Conservation (phyloP, 805 yeast genomes). For the Kodamaea fukazawae region DNA sequence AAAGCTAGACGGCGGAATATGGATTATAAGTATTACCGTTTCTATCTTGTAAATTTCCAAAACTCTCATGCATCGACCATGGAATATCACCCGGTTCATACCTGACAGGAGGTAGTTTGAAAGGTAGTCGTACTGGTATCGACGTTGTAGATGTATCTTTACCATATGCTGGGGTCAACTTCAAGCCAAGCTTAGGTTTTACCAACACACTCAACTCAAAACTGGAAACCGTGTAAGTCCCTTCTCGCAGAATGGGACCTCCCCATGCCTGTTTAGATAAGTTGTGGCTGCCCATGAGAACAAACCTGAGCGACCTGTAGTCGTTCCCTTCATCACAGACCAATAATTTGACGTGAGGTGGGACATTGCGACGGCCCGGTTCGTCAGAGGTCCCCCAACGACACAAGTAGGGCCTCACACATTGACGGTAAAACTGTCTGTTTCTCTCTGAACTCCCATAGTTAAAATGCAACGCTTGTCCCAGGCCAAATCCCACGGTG, state of each 20-base stretch:
- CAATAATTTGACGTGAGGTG: slow-evolving; percentile 72
- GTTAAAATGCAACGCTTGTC: slow-evolving; percentile 50
- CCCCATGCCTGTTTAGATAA: slow-evolving; percentile 86
- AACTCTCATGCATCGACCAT: slow-evolving; percentile 43
- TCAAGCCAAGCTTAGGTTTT: slow-evolving; percentile 17
- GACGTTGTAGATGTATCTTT: slow-evolving; percentile 23
- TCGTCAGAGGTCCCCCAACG: slow-evolving; percentile 37
- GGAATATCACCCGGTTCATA: slow-evolving; percentile 45
- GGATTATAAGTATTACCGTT: slow-evolving; percentile 17
- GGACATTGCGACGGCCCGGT: slow-evolving; percentile 37
- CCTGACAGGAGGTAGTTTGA: slow-evolving; percentile 47
- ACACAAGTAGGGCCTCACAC: slow-evolving; percentile 41
- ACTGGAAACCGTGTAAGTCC: slow-evolving; percentile 30
- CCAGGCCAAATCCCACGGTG: slow-evolving; percentile 46
- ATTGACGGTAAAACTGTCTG: slow-evolving; percentile 38
- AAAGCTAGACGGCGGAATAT: background rate
- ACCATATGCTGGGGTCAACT: slow-evolving; percentile 45
- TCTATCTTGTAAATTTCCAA: slow-evolving; percentile 23
- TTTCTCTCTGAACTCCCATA: slow-evolving; percentile 22
- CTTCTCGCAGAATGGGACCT: slow-evolving; percentile 16
- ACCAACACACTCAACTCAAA: slow-evolving; percentile 38
- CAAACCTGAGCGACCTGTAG: slow-evolving; percentile 59
- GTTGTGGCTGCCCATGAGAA: slow-evolving; percentile 71
- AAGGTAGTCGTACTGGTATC: slow-evolving; percentile 50
- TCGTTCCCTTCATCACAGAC: slow-evolving; percentile 50